These are phyloP conservation scores for Lecanicillium sp. DNA, from an alignment of 2,329 filamentous ascomycete species.

Conservation along the genomic window DNA sequence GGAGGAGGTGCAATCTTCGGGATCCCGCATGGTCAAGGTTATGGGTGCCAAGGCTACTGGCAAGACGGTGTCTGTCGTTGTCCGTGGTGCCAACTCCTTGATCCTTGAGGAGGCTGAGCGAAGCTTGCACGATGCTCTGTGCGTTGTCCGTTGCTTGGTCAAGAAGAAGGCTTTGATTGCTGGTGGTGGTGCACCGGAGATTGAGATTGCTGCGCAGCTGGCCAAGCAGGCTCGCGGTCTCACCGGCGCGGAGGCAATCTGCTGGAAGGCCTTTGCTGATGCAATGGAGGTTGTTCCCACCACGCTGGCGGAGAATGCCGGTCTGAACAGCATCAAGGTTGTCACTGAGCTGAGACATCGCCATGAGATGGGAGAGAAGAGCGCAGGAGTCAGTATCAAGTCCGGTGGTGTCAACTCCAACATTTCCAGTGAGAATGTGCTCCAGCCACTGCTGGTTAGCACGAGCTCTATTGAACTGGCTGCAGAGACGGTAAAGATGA, in stretches of 20 bases:
- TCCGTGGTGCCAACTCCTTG: constrained; percentile 85
- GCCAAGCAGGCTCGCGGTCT: constrained; percentile 74
- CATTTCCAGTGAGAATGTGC: constrained; percentile 92
- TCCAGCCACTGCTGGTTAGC: constrained; percentile 92
- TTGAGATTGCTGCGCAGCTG: constrained; percentile 86
- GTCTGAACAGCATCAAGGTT: constrained; percentile 96
- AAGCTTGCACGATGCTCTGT: constrained; percentile 92
- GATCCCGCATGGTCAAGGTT: constrained; percentile 89
- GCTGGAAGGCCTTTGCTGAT: constrained; percentile 98
- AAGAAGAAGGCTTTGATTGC: constrained; percentile 99
- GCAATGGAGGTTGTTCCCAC: constrained; percentile 96
- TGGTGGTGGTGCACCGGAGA: constrained; percentile 91
- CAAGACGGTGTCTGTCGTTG: constrained; percentile 91
- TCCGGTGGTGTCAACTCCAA: constrained; percentile 94
- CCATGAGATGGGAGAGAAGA: constrained; percentile 91
- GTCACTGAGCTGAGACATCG: constrained; percentile 91
- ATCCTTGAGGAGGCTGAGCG: constrained; percentile 97
- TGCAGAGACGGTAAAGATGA: constrained; percentile 98
- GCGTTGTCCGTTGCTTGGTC: constrained; percentile 91
- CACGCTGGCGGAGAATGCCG: constrained; percentile 93
- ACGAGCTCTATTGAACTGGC: constrained; percentile 96
- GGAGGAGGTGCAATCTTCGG: constrained; percentile 81
- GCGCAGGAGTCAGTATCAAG: constrained; percentile 96
- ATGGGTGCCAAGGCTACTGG: constrained; percentile 77
- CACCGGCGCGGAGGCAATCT: constrained; percentile 89